A percentile compares a stretch with the other conserved stretches of the same genome.
These are phyloP conservation scores for Teunomyces kruisii DNA, from an alignment of 805 yeast species.

Conservation along the genomic window DNA sequence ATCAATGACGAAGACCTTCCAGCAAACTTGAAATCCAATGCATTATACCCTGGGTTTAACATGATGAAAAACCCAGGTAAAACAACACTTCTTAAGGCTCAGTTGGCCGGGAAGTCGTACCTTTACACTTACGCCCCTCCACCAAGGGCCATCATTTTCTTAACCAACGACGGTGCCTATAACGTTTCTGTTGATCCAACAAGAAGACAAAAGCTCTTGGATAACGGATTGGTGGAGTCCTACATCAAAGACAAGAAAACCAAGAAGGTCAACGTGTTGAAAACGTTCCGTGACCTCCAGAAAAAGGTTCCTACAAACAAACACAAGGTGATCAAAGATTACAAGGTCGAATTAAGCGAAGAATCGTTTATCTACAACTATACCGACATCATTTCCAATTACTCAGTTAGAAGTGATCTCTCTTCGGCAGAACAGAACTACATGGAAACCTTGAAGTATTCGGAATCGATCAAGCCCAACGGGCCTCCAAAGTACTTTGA, in stretches of 20 bases:
- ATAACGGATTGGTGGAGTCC: constrained; percentile 23
- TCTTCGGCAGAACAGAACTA: constrained; percentile 25
- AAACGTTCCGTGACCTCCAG: constrained; percentile 22
- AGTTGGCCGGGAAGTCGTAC: constrained; percentile 19
- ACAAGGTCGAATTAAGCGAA: constrained; percentile 26
- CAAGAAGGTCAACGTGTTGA: constrained; percentile 15
- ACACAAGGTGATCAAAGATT: constrained; percentile 24
- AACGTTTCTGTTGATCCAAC: constrained; percentile 18
- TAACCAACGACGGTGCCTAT: constrained; percentile 35
- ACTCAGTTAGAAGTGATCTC: constrained; percentile 11
- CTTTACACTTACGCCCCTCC: constrained; percentile 29
- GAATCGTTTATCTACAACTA: constrained; percentile 27
- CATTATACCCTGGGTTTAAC: constrained; percentile 21
- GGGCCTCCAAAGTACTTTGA: constrained; percentile 41
- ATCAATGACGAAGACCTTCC: constrained; percentile 16
- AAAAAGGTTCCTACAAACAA: constrained; percentile 16
- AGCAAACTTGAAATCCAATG: constrained; percentile 10
- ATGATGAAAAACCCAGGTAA: constrained; percentile 14
- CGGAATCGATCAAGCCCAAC: constrained; percentile 25
- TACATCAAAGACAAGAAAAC: constrained; percentile 12
- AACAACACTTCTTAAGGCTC: constrained; percentile 15
- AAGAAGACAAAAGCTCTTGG: constrained; percentile 15
- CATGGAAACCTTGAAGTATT: constrained; percentile 31
- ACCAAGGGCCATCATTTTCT: constrained; percentile 25
- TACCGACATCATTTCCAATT: constrained; percentile 15